A percentile compares a stretch with the other conserved stretches of the same genome.
phyloP scores from a whole-genome alignment of 2,329 filamentous ascomycete species.

The Fusarium austroafricanum region DNA sequence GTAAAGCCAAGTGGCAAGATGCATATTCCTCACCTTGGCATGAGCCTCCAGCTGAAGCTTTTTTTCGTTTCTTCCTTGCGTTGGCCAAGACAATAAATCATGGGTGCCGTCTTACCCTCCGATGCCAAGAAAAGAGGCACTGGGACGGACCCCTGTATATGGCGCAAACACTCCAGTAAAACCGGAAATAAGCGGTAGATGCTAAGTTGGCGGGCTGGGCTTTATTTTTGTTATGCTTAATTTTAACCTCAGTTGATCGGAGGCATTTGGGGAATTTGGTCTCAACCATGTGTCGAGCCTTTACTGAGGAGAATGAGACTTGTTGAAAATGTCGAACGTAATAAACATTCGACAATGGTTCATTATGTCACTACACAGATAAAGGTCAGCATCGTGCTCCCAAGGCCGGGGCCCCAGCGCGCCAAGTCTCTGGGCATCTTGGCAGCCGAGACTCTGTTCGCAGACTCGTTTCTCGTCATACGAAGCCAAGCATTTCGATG shows the following conservation, averaged over 20 bases:
- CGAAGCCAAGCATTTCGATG: constrained; percentile 23
- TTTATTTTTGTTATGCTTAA: constrained; percentile 37
- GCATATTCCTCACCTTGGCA: not conserved
- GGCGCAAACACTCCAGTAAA: constrained; percentile 18
- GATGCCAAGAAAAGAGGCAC: constrained; percentile 17
- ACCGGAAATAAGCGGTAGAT: constrained; percentile 20
- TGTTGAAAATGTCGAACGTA: not conserved
- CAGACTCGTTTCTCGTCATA: constrained; percentile 19
- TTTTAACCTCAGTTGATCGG: not conserved
- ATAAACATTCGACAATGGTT: not conserved
- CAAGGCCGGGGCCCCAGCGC: constrained; percentile 3
- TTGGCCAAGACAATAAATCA: constrained; percentile 9
- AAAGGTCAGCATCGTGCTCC: constrained; percentile 20
- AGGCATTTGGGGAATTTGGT: not conserved
- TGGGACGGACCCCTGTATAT: constrained; percentile 25
- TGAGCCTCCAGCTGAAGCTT: constrained; percentile 14
- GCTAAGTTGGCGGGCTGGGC: not conserved
- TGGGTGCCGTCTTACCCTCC: constrained; percentile 20
- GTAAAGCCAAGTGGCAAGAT: constrained; percentile 10
- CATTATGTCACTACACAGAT: constrained; percentile 10
- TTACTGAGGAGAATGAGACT: not conserved
- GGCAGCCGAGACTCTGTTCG: constrained; percentile 34
- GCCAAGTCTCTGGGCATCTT: constrained; percentile 40
- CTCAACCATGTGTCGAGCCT: not conserved
- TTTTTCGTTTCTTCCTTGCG: not conserved